Evolutionary conservation across 805 yeast genomes (phyloP).

Genomic region (Starmerella geochares): DNA sequence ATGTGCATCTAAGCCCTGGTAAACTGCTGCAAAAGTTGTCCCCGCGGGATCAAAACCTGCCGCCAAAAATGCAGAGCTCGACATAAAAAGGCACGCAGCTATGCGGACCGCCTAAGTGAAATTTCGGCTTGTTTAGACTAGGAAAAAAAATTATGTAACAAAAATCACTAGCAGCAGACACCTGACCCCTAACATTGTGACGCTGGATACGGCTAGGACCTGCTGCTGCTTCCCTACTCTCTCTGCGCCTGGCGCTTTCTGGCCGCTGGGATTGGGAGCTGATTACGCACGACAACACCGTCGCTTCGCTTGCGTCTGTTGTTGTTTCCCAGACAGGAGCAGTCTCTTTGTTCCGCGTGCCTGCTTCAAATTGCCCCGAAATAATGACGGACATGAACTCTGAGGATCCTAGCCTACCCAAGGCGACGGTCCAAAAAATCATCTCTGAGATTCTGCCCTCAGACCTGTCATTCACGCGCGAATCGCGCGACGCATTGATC

Average conservation of each 20-base stretch:
- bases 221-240: too few species aligned
- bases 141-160: constrained; percentile 15
- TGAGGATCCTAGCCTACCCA: constrained; percentile 33
- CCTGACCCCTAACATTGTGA: neutral
- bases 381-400: constrained; percentile 26
- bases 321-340: neutral
- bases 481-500: constrained; percentile 87
- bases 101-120: constrained; percentile 3
- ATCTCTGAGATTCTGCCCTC: constrained; percentile 79
- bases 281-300: neutral
- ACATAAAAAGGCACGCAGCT: constrained; percentile 2
- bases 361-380: neutral
- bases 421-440: constrained; percentile 91
- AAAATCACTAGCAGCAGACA: neutral
- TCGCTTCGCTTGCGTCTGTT: neutral
- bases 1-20: constrained; percentile 61
- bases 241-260: too few species aligned
- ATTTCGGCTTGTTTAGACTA: constrained; percentile 9
- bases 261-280: too few species aligned
- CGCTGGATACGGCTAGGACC: neutral
- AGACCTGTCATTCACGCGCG: constrained; percentile 82
- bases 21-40: constrained; percentile 52
- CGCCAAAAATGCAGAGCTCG: constrained; percentile 20
- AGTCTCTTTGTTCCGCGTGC: too few species aligned
- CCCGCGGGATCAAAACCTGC: constrained; percentile 51